Evolutionary conservation across 495 filamentous ascomycete genomes (phyloP), one percentile per base, ranked within the genome.

Genomic region (Talaromyces liani): DNA sequence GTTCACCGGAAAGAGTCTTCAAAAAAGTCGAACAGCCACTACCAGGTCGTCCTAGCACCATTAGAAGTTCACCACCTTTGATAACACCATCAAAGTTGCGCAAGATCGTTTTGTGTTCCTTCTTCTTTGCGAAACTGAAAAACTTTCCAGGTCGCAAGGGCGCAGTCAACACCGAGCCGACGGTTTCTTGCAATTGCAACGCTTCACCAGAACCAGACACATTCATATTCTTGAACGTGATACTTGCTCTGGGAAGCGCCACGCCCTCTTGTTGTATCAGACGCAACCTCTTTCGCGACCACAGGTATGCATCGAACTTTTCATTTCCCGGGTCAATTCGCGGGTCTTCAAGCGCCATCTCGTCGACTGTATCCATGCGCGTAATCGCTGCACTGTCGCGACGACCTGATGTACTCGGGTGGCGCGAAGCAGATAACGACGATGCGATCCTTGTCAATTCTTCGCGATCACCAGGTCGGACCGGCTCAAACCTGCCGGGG

Each of bases 281-380:
- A 58, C 71, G 73, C 55, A 80, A 64, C 64, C 73, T 72, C 79
- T 80, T 79, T 68, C 83, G 70, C 22, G 78, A 75, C 84, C 84
- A 88, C 63, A 82, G 77, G 58, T 84, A 77, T 6, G 84, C 78
- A 62, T 84, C 78, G 70, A 88, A 88, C 63, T 86, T 75, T 1
- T 75, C 73, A 51, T 77, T 78, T 24, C 73, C 77, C 8, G 85
- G 85, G 70, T 88, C 82, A n/a, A 87, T 71, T 6, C 78, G 72
- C 0, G 84, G 80, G 65, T 84, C 82, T 6, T 79, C 74, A 39
- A 78, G 58, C 27, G 73, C 68, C 27, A 83, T 47, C 58, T 70
- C 75, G 27, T 77, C 77, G 16, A 81, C 55, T 9, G 80, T 83
- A 65, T 82, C 78, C 60, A 68, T 75, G 20, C 75, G 70, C 58